Evolutionary conservation across 2,329 filamentous ascomycete species (phyloP).

Genomic region (Exophiala calicioides): DNA sequence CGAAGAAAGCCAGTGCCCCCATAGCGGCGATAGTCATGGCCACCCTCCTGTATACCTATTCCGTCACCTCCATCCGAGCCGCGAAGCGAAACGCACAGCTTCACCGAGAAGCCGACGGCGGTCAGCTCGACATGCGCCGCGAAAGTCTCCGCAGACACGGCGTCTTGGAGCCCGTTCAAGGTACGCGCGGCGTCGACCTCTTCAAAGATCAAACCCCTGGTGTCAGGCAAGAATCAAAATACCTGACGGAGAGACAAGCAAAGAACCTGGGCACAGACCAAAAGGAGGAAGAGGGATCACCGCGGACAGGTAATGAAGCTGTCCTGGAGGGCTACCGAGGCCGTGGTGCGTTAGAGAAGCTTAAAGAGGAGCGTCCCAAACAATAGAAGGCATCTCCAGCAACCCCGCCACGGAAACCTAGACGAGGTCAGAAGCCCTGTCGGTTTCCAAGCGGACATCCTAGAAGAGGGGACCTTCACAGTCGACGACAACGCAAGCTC

Average conservation of each 20-base stretch:
- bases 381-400: constrained; percentile 5
- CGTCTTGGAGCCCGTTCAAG: constrained; percentile 28
- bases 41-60: constrained; percentile 60
- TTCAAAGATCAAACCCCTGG: constrained; percentile 26
- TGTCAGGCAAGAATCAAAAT: constrained; percentile 23
- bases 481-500: too few relatives aligned
- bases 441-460: too few relatives aligned
- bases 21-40: constrained; percentile 66
- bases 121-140: constrained; percentile 32
- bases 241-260: constrained; percentile 24
- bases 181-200: constrained; percentile 28
- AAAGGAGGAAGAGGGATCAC: constrained; percentile 24
- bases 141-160: constrained; percentile 32
- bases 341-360: constrained; percentile 24
- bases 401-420: background rate
- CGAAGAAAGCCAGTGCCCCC: constrained; percentile 58
- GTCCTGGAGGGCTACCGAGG: constrained; percentile 29
- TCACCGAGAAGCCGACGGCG: constrained; percentile 41
- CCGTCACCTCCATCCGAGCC: constrained; percentile 64
- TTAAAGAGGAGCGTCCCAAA: constrained; percentile 21
- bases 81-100: constrained; percentile 67
- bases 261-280: constrained; percentile 17
- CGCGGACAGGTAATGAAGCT: constrained; percentile 33
- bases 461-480: too few relatives aligned
- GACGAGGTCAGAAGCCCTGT: too few relatives aligned